Base-by-base conservation (phyloP, 352 stramenopile genomes). In the Hyaloperonospora arabidopsidis region DNA sequence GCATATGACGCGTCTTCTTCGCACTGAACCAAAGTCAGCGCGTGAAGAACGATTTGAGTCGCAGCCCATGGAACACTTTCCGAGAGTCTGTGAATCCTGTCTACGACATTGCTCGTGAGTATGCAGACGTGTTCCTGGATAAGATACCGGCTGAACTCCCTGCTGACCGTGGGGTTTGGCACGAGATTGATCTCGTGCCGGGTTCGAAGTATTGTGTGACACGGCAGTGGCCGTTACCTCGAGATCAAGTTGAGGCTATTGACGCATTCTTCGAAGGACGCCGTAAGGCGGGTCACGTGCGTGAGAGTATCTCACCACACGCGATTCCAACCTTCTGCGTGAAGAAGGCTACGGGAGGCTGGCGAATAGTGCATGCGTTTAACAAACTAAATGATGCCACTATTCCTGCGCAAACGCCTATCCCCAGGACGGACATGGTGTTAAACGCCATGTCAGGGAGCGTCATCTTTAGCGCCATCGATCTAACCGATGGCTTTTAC, bases 171-270 rank as follows among this genome's bases (percentile, higher is more conserved):
- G 13, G 15, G 1, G 17, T 49, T 34, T 21, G 43, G 43, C 21
- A 49, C 11, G 43, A 49, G 22, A 36, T 49, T 35, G 43, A 49
- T 15, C 43, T 49, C 43, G 19, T 49, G 10, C 43, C 43, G 5
- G 43, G 5, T 8, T 8, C 43, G 21, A 49, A 36, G 22, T 49
- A 49, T 17, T 50, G 6, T 38, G 28, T 17, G 5, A 23, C 18
- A 11, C 10, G 49, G 12, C 49, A 49, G 23, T 34, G 21, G 19
- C 43, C 43, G 12, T 15, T 15, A 10, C 23, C 43, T 7, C 10
- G 23, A 35, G 43, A 49, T 6, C 43, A 49, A 32, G 43, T 36
- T 21, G n/a, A 44, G 17, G 38, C 13, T 21, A 44, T 44, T 21
- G 13, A 44, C 5, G 17, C 15, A 12, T 44, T 44, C 38, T 21